Percentiles rank a stretch among this genome's conserved stretches.
Evolutionary conservation across 371 early-diverging fungal genomes (phyloP).

Genomic region (Funneliformis caledonium): DNA sequence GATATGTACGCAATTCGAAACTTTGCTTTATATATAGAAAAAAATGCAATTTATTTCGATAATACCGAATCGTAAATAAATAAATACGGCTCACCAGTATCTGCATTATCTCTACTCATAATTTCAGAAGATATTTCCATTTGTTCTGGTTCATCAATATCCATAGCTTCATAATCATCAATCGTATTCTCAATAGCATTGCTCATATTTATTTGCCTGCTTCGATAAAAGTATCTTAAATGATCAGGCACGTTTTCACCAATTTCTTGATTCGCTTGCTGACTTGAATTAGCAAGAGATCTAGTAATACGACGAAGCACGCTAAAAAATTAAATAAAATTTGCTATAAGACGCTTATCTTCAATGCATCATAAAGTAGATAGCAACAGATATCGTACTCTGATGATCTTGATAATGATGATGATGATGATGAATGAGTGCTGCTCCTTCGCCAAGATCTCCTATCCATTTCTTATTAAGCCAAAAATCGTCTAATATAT

Average conservation of each 20-base stretch:
- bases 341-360: not conserved
- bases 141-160: constrained; percentile 20
- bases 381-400: not conserved
- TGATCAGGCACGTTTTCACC: constrained; percentile 10
- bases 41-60: not conserved
- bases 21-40: not conserved
- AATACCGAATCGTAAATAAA: not conserved
- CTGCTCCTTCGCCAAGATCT: constrained; percentile 14
- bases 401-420: not conserved
- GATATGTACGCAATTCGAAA: not conserved
- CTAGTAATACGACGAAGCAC: constrained; percentile 12
- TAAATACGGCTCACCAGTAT: not conserved
- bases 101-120: constrained; percentile 7
- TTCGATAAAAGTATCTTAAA: constrained; percentile 13
- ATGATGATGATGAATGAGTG: constrained; percentile 8
- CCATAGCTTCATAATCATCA: not conserved
- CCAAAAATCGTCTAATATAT: not conserved
- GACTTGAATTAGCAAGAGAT: constrained; percentile 7
- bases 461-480: constrained; percentile 14
- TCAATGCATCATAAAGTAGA: not conserved
- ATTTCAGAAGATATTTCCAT: not conserved
- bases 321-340: not conserved
- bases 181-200: not conserved
- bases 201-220: not conserved
- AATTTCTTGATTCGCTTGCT: constrained; percentile 8